Evolutionary conservation across 768 basidiomycete species (phyloP).

Genomic region (Rhizopogon salebrosus): DNA sequence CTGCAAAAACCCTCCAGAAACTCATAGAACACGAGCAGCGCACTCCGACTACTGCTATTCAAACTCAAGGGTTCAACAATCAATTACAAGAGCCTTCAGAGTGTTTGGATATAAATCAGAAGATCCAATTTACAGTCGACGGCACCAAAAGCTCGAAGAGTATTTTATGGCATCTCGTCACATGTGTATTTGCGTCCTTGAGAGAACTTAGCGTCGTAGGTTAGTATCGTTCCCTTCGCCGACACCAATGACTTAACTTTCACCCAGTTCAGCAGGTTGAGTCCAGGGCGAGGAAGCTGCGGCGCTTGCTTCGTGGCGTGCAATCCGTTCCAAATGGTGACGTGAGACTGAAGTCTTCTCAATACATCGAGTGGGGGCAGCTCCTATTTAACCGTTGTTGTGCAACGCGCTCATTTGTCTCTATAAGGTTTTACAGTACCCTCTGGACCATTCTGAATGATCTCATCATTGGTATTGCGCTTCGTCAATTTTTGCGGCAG

Average conservation of each 20-base stretch:
- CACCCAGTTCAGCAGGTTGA: slow-evolving; percentile 55
- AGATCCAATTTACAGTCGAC: slow-evolving; percentile 4
- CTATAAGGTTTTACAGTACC: slow-evolving; percentile 77
- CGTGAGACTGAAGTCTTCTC: slow-evolving; percentile 36
- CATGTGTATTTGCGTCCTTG: slow-evolving; percentile 7
- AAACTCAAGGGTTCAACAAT: neutral
- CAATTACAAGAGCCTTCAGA: neutral
- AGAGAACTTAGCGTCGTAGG: slow-evolving; percentile 21
- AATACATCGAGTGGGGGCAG: slow-evolving; percentile 61
- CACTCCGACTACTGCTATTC: slow-evolving; percentile 3
- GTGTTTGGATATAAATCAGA: neutral
- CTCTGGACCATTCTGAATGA: slow-evolving; percentile 93
- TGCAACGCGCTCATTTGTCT: neutral
- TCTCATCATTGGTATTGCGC: slow-evolving; percentile 72
- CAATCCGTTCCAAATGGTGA: slow-evolving; percentile 31
- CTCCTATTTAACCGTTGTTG: neutral
- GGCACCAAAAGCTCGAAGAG: neutral
- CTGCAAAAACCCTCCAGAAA: slow-evolving; percentile 32
- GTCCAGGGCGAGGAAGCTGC: slow-evolving; percentile 45
- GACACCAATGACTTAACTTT: neutral
- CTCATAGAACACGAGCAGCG: slow-evolving; percentile 11
- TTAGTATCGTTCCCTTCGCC: slow-evolving; percentile 5
- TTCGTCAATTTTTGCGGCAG: slow-evolving; percentile 67
- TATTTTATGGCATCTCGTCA: neutral
- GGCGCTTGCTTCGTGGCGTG: slow-evolving; percentile 33